These are phyloP conservation scores for Plasmodium malariae DNA, from an alignment of 169 alveolate species.

Conservation along the genomic window DNA sequence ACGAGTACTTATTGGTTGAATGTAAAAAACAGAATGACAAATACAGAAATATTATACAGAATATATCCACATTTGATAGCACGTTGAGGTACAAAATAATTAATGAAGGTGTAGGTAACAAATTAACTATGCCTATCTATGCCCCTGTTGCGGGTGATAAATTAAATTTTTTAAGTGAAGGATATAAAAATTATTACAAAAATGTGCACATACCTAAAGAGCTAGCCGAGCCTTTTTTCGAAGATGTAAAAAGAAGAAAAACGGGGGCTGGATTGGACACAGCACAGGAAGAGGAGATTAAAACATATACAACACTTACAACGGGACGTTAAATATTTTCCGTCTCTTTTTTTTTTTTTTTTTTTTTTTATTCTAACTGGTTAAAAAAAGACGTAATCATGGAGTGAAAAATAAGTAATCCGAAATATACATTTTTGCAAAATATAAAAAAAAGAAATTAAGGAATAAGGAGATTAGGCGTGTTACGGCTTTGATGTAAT, in stretches of 20 bases:
- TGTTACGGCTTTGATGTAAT: too few species aligned
- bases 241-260: conserved; percentile 26
- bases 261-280: not conserved
- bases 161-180: not conserved
- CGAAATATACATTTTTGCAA: too few species aligned
- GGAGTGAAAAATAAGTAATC: too few species aligned
- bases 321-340: not conserved
- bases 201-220: conserved; percentile 72
- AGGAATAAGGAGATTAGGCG: too few species aligned
- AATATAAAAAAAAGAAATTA: too few species aligned
- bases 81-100: conserved; percentile 47
- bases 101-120: not conserved
- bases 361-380: too few species aligned
- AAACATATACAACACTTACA: too few species aligned
- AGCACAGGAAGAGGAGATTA: too few species aligned
- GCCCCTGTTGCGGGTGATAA: conserved; percentile 7
- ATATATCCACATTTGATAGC: conserved; percentile 51
- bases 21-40: conserved; percentile 56
- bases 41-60: conserved; percentile 63
- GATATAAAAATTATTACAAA: conserved; percentile 45
- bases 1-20: conserved; percentile 62
- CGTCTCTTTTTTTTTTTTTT: not conserved
- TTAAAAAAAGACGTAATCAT: too few species aligned
- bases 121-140: conserved; percentile 44
- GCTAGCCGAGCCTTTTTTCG: conserved; percentile 32